Base-by-base conservation (phyloP, 352 stramenopile species). In the Aphanomyces euteiches region DNA sequence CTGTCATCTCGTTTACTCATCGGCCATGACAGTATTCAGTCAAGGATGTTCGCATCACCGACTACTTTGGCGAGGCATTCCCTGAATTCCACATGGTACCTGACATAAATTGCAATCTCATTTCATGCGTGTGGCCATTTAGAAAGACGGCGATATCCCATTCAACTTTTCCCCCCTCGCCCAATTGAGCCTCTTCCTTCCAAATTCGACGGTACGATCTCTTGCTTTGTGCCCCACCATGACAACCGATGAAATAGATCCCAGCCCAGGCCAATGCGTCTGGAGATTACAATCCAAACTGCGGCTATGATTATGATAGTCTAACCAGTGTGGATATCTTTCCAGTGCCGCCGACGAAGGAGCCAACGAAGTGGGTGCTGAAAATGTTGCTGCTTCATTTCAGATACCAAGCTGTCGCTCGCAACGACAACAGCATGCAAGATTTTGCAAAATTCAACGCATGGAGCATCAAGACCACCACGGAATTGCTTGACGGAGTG, bases 11-110 rank as follows among this genome's bases (percentile, higher is more conserved):
- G 21, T 8, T 58, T 1, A 19, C 1, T 58, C 1, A 36, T 59
- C n/a, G 19, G 7, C 17, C 1, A 28, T 58, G 21, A 37, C 47
- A 70, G 64, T 70, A 70, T 36, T 61, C 64, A 39, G 28, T 70
- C 34, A 47, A 60, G 28, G 47, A 70, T 41, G 7, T 70, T 1
- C n/a, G 34, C 5, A 37, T 70, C 13, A 70, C 34, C 1, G 64
- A 70, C 38, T 70, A 61, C 56, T 47, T n/a, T 45, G 28, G n/a
- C 37, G 43, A 70, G n/a, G 64, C 50, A n/a, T 48, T 59, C 37
- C 36, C 45, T 8, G 50, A 50, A n/a, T 17, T 70, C 15, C 10
- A 59, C n/a, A 17, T 70, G 34, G 64, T 70, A 38, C 43, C 47
- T 61, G 7, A n/a, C 36, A 5, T 17, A 4, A 4, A 7, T 8